Evolutionary conservation across 2,329 filamentous ascomycete genomes (phyloP), one percentile per base, ranked within the genome.

Genomic region (Sordariomycetes sp.): DNA sequence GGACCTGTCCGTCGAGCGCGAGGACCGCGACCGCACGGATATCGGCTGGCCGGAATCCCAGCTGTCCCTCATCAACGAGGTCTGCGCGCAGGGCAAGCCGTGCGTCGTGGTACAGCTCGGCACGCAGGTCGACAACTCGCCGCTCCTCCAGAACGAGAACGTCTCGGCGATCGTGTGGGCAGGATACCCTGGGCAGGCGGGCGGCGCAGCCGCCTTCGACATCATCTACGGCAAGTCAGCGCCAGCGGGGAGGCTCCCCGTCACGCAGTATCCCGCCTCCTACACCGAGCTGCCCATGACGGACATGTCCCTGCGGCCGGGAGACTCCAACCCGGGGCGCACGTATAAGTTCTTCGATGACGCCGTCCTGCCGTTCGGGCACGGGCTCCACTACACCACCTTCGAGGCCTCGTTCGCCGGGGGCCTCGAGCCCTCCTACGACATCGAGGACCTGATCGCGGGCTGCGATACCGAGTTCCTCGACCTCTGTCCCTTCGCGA

Each of bases 331-430:
- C 51, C 79, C 80, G 0, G 80, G 81, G 18, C 70, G 80, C 7
- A 85, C 82, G 0, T 84, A 85, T 62, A 77, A 74, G 61, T 85
- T 80, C 80, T 85, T 80, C 65, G 71, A 72, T 4, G 72, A 73
- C 35, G 69, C 70, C n/a, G 72, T 81, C 2, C 74, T 77, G 55
- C 73, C 74, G 0, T 85, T 83, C 59, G 82, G 81, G 1, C 73
- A 74, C 59, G 82, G 81, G 0, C 63, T 83, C 60, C 80, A 84
- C 64, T 85, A 84, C 68, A 85, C 81, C 4, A 79, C 68, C 43
- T 84, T 85, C 62, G 61, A 64, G 16, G 64, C 68, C 8, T 25
- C 37, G 6, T 60, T 65, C 53, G 43, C 50, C 28, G 24, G 20
- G 4, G 48, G 50, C 11, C 34, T 40, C 18, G 50, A 24, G 18